Percentiles rank a stretch among this genome's conserved stretches.
Evolutionary conservation across 495 filamentous ascomycete species (phyloP).

Genomic region (Schizothecium vesticola): DNA sequence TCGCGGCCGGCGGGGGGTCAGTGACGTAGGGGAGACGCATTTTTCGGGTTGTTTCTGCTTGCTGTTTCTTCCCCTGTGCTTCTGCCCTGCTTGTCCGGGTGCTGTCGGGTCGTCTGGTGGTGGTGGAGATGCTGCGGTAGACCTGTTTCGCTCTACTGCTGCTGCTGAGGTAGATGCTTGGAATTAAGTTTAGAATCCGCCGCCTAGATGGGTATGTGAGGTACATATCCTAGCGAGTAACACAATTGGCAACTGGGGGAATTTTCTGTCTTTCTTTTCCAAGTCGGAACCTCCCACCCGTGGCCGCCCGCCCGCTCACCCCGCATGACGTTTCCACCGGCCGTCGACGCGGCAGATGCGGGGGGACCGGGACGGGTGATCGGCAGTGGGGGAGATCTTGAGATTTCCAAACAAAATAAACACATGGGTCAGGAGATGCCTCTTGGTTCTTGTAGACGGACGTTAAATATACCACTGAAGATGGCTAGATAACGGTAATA

Average conservation of each 20-base stretch:
- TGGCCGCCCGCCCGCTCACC: neutral
- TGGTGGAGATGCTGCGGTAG: neutral
- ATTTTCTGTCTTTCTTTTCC: too few relatives aligned
- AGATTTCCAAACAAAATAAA: too few relatives aligned
- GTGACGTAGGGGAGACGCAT: slow-evolving; percentile 72
- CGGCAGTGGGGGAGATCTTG: neutral
- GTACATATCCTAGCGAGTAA: too few relatives aligned
- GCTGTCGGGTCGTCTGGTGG: neutral
- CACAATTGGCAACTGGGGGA: too few relatives aligned
- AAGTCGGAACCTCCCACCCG: too few relatives aligned
- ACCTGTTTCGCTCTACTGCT: too few relatives aligned
- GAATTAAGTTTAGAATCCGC: neutral
- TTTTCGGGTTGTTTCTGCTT: slow-evolving; percentile 16
- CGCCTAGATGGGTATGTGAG: too few relatives aligned
- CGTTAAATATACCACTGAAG: too few relatives aligned
- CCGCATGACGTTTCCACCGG: neutral
- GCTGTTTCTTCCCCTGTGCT: neutral
- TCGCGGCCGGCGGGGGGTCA: slow-evolving; percentile 48
- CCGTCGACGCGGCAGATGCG: neutral
- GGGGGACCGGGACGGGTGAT: neutral
- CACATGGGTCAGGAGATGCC: too few relatives aligned
- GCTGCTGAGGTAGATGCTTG: neutral
- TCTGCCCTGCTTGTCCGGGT: neutral
- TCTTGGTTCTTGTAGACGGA: too few relatives aligned
- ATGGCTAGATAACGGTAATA: neutral